Evolutionary conservation across 441 rosid genomes (phyloP).

Genomic region (Bocquillonia castaneifolia): DNA sequence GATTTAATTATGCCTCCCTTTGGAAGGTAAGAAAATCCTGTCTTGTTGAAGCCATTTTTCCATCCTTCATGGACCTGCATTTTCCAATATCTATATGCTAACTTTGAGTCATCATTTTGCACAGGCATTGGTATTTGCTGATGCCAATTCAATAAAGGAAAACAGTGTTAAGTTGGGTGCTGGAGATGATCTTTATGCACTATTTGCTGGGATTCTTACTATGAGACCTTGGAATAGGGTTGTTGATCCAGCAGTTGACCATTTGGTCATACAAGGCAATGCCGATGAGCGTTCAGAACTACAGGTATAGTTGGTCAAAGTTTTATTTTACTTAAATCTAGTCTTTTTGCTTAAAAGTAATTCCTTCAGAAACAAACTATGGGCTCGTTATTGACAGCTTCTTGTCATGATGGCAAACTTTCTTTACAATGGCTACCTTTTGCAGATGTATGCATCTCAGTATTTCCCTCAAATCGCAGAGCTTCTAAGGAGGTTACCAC

Average conservation of each 20-base stretch:
- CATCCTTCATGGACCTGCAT: slow-evolving; percentile 1
- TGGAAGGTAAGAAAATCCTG: slow-evolving; percentile 55
- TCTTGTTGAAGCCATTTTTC: slow-evolving; percentile 10
- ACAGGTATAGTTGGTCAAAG: slow-evolving; percentile 41
- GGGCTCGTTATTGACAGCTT: not conserved
- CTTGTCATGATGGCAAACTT: slow-evolving; percentile 1
- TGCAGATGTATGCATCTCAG: slow-evolving; percentile 87
- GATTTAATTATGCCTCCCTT: slow-evolving; percentile 80
- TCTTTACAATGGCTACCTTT: slow-evolving; percentile 7
- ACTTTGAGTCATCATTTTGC: slow-evolving; percentile 16
- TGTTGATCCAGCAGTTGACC: slow-evolving; percentile 66
- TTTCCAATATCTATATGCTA: slow-evolving; percentile 3
- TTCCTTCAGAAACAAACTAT: not conserved
- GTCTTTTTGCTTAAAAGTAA: slow-evolving; percentile 1
- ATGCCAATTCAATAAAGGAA: slow-evolving; percentile 77
- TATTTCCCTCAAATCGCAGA: slow-evolving; percentile 83
- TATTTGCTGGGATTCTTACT: slow-evolving; percentile 86
- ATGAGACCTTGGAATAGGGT: slow-evolving; percentile 97
- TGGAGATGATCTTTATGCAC: slow-evolving; percentile 76
- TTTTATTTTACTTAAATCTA: not conserved
- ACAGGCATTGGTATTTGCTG: slow-evolving; percentile 76
- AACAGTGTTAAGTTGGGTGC: slow-evolving; percentile 82
- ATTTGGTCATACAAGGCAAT: slow-evolving; percentile 74
- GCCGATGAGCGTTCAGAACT: slow-evolving; percentile 68
- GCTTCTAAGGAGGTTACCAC: slow-evolving; percentile 87